phyloP scores from a whole-genome alignment of 139 green algal species.

The Diplosphaera chodatii region DNA sequence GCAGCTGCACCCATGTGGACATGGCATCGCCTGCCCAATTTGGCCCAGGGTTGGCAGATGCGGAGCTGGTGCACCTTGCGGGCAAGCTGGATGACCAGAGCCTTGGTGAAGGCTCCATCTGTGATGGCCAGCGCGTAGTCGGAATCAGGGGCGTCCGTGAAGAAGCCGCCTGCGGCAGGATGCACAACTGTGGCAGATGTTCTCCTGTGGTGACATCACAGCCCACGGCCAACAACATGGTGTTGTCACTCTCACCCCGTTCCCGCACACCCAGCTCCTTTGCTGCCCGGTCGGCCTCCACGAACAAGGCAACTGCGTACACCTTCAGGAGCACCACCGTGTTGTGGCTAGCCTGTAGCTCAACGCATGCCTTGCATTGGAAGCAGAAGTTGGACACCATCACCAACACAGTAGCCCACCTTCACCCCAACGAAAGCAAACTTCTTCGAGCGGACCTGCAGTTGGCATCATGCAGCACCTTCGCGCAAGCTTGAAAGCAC shows the following conservation, averaged over 20 bases:
- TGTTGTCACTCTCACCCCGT: slow-evolving; percentile 43
- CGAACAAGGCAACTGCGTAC: slow-evolving; percentile 68
- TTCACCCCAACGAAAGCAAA: slow-evolving; percentile 68
- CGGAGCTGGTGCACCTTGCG: slow-evolving; percentile 31
- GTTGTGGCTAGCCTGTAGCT: neutral
- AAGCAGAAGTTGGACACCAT: neutral
- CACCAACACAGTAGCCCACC: slow-evolving; percentile 31
- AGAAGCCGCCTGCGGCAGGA: slow-evolving; percentile 25
- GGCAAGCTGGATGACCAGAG: slow-evolving; percentile 55
- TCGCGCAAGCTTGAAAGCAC: too few relatives aligned
- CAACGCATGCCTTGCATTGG: neutral
- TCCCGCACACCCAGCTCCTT: slow-evolving; percentile 69
- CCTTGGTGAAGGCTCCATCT: slow-evolving; percentile 75
- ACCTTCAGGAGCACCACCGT: slow-evolving; percentile 31
- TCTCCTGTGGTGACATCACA: neutral
- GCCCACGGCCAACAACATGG: too few relatives aligned
- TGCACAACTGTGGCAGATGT: too few relatives aligned
- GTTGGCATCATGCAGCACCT: too few relatives aligned
- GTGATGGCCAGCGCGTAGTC: slow-evolving; percentile 60
- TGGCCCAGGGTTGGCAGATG: neutral
- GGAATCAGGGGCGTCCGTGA: slow-evolving; percentile 38
- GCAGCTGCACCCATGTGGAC: too few relatives aligned
- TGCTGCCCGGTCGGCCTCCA: slow-evolving; percentile 62
- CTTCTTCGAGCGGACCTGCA: slow-evolving; percentile 52
- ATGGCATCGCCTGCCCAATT: neutral